phyloP scores from a whole-genome alignment of 176 grass and related monocot species.

The Zoysia japonica region DNA sequence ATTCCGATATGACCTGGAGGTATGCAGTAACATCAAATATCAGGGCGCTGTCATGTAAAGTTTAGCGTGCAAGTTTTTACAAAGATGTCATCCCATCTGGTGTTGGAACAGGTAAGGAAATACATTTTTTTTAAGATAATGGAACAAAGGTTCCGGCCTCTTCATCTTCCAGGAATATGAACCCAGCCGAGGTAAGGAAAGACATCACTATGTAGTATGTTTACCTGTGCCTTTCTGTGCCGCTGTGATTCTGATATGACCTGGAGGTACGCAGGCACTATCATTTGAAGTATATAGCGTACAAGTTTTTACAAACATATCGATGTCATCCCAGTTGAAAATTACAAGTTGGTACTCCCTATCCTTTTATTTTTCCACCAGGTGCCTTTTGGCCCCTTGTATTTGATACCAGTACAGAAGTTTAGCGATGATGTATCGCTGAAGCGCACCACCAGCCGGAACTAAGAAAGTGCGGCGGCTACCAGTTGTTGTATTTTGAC shows the following conservation, averaged over 20 bases:
- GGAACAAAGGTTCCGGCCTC: too few relatives aligned
- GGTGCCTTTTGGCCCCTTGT: constrained; percentile 19
- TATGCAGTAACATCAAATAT: neutral
- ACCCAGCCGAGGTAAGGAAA: too few relatives aligned
- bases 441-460: neutral
- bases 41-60: too few relatives aligned
- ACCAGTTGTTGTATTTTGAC: constrained; percentile 33
- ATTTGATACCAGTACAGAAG: constrained; percentile 16
- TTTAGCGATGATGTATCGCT: neutral
- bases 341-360: neutral
- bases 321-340: neutral
- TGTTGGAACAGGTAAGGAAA: too few relatives aligned
- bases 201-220: neutral
- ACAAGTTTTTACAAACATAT: constrained; percentile 4
- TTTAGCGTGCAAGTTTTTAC: neutral
- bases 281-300: neutral
- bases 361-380: neutral
- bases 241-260: constrained; percentile 3
- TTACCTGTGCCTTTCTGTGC: constrained; percentile 30
- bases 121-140: too few relatives aligned
- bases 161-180: too few relatives aligned
- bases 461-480: constrained; percentile 24
- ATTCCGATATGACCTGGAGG: neutral
- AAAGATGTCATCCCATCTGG: neutral
- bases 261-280: neutral